Conservation (phyloP, 306 rosid species). For the Corylus heterophylla region DNA sequence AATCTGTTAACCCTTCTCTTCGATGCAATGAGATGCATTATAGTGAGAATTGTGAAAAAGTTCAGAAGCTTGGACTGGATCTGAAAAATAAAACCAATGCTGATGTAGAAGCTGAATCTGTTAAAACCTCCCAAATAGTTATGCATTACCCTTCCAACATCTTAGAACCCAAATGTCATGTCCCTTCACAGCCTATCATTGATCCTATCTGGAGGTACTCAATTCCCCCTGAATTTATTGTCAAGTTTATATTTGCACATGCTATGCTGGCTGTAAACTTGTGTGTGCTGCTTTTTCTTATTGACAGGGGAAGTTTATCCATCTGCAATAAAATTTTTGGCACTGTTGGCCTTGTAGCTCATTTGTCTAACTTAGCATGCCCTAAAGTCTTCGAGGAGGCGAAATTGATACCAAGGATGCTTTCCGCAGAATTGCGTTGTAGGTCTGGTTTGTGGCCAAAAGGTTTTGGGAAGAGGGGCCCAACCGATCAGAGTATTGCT, state of each 20-base stretch:
- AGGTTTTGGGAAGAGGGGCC: conserved; percentile 46
- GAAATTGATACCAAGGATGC: conserved; percentile 39
- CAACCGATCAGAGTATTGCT: conserved; percentile 59
- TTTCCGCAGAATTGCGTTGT: conserved; percentile 44
- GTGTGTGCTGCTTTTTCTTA: conserved; percentile 27
- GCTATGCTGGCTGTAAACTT: conserved; percentile 18
- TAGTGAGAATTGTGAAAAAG: conserved; percentile 19
- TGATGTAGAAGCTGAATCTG: conserved; percentile 19
- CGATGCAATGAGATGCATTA: conserved; percentile 23
- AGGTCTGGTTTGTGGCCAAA: conserved; percentile 68
- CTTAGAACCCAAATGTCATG: conserved; percentile 4
- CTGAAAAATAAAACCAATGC: conserved; percentile 30
- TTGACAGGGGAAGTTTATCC: conserved; percentile 61
- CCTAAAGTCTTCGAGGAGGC: conserved; percentile 51
- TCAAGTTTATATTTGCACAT: conserved; percentile 10
- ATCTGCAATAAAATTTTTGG: conserved; percentile 32
- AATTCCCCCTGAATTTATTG: conserved; percentile 1
- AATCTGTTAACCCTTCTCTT: conserved; percentile 11
- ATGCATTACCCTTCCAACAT: conserved; percentile 12
- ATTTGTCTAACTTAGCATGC: conserved; percentile 70
- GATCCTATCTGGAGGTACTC: conserved; percentile 74
- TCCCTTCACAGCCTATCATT: conserved; percentile 55
- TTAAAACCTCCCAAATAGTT: conserved; percentile 26
- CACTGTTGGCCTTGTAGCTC: conserved; percentile 52
- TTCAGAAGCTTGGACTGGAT: conserved; percentile 17